Base-by-base conservation (phyloP, 1,284 basidiomycete genomes). In the Puccinia hordei region DNA sequence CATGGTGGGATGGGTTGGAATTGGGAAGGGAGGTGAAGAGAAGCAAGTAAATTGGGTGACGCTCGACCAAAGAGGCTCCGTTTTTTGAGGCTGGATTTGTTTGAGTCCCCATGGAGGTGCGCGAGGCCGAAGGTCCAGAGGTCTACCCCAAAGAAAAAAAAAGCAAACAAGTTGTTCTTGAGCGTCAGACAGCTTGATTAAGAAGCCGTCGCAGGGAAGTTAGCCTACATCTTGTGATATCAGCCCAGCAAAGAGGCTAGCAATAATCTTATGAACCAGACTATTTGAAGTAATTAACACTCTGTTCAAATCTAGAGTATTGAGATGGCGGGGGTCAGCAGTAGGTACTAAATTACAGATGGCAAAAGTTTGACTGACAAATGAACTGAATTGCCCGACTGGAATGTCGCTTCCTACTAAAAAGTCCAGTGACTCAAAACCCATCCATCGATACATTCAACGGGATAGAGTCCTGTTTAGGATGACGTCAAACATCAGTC, bases 361-460 rank as follows among this genome's bases (percentile, higher is more conserved):
- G 4, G 24, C 13, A 51, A 65, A 44, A 71, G 41, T 13, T 0
- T 9, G 24, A 68, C 76, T 61, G 10, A 79, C 76, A 79, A 35
- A 79, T 71, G 24, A 79, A 46, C 71, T 79, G 76, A 12, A 51
- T 38, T 24, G 76, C 49, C 51, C 41, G 68, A 55, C 65, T 33
- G 22, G 65, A 46, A 44, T 79, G 33, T 30, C 35, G 35, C 13
- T 79, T 41, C 24, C 57, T n/a, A n/a, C n/a, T n/a, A n/a, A n/a
- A n/a, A n/a, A n/a, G n/a, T n/a, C n/a, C n/a, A n/a, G n/a, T n/a
- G 59, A 22, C 76, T 49, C 3, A 78, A 78, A 46, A 78, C 2
- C 51, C 27, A 22, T 78, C 55, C 24, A 59, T 44, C 24, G 55
- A 33, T 35, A 44, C 66, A 51, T 71, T 78, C 17, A 68, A 53